Evolutionary conservation across 192 early-diverging fungal genomes (phyloP), one percentile per base, ranked within the genome.

Genomic region (Chytriomyces sp.): DNA sequence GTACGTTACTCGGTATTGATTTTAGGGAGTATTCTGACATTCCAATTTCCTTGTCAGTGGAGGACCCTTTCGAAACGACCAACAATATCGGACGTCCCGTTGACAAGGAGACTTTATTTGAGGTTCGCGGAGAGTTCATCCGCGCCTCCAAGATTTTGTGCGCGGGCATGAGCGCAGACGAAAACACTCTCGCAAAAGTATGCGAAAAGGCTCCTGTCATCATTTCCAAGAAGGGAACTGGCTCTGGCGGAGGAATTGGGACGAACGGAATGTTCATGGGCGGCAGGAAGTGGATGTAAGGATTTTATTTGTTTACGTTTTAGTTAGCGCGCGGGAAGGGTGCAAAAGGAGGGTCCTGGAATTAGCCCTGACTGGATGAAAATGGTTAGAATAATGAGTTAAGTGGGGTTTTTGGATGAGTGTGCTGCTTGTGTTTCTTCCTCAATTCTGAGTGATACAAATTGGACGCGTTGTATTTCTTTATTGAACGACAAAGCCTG

Each of bases 41-140:
- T n/a, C n/a, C n/a, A n/a, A n/a, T n/a, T n/a, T n/a, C n/a, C 44
- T 14, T 14, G 0, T 26, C 32, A 78, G 76, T 78, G 14, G 77
- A 78, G 53, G 77, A 78, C 64, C 77, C 77, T n/a, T 76, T 76
- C 57, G 77, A 78, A 49, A 59, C 49, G 5, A 53, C 63, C 5
- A 65, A 75, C 57, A 78, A 78, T 41, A 44, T 78, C 25, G 72
- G 77, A 36, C 70, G 72, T 17, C 72, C 77, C 17, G 72, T 78
- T 36, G 77, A 78, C 52, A 73, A 74, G 44, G 77, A 78, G 34
- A 73, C 72, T 2, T 52, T 78, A 19, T 74, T 70, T 60, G 77
- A 73, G 34, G 72, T 78, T 6, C 63, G 77, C 5, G 77, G 77
- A n/a, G 72, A 78, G 40, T 78, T 78, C 55, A 75, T 75, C 38